phyloP scores from a whole-genome alignment of 768 basidiomycete genomes.

The Ramaria sp. region DNA sequence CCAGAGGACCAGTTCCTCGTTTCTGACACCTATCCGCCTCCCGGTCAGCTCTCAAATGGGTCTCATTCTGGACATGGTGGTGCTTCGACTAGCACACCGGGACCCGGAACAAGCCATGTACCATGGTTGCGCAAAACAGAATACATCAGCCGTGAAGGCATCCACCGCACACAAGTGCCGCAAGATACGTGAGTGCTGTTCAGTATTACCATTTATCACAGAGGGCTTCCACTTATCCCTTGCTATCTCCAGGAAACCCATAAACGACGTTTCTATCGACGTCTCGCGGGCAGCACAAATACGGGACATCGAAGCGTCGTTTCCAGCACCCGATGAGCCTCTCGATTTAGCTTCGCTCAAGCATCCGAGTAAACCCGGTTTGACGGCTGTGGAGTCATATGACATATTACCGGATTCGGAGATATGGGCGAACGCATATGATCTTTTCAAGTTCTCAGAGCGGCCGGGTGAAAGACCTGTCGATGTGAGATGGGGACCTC shows the following conservation, averaged over 20 bases:
- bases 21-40: conserved; percentile 43
- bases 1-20: conserved; percentile 62
- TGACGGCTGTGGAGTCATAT: conserved; percentile 71
- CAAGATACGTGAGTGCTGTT: conserved; percentile 44
- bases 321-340: conserved; percentile 46
- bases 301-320: conserved; percentile 69
- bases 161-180: conserved; percentile 26
- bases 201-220: neutral
- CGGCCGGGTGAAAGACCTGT: conserved; percentile 67
- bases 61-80: conserved; percentile 25
- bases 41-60: conserved; percentile 24
- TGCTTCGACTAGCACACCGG: conserved; percentile 26
- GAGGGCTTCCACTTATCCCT: too few species aligned
- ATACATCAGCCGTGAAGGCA: conserved; percentile 63
- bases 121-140: conserved; percentile 91
- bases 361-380: conserved; percentile 70
- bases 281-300: conserved; percentile 67
- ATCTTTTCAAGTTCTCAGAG: conserved; percentile 78
- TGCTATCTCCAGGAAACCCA: conserved; percentile 31
- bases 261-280: conserved; percentile 41
- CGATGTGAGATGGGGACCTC: conserved; percentile 38
- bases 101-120: conserved; percentile 45
- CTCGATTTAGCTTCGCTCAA: conserved; percentile 48
- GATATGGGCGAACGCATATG: conserved; percentile 85
- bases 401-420: conserved; percentile 76